phyloP scores from a whole-genome alignment of 129 eudicot species.

The Calendula officinalis region DNA sequence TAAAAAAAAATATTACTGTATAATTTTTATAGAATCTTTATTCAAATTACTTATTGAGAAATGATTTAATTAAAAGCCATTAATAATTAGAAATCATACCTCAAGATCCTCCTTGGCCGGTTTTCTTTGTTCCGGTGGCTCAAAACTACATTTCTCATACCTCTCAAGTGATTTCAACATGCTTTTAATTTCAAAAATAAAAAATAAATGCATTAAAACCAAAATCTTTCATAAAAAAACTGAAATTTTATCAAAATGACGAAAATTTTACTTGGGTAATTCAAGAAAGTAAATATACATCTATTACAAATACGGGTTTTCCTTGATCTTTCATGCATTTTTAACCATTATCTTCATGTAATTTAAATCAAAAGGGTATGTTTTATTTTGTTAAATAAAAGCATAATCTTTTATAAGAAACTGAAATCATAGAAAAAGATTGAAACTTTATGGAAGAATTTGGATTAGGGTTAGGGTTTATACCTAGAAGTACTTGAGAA shows the following conservation, averaged over 20 bases:
- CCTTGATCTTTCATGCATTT: neutral
- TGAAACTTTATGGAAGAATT: neutral
- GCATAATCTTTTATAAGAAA: neutral
- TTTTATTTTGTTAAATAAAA: neutral
- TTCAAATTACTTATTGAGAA: neutral
- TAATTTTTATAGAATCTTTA: neutral
- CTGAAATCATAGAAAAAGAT: neutral
- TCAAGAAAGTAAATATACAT: too few species aligned
- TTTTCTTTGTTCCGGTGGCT: slow-evolving; percentile 50
- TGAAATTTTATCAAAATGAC: too few species aligned
- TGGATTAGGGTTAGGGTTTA: too few species aligned
- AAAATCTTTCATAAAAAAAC: too few species aligned
- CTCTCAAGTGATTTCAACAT: slow-evolving; percentile 56
- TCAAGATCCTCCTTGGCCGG: slow-evolving; percentile 52
- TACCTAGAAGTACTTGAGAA: slow-evolving; percentile 48
- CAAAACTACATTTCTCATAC: slow-evolving; percentile 57
- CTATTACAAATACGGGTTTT: too few species aligned
- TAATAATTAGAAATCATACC: slow-evolving; percentile 32
- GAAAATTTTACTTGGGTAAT: too few species aligned
- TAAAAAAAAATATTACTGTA: too few species aligned
- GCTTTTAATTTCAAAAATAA: slow-evolving; percentile 23
- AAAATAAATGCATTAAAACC: too few species aligned
- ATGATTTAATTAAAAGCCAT: too few species aligned
- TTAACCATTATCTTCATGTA: neutral
- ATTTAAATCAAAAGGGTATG: too few species aligned